phyloP scores from a whole-genome alignment of 306 rosid species.

The Corylus heterophylla region DNA sequence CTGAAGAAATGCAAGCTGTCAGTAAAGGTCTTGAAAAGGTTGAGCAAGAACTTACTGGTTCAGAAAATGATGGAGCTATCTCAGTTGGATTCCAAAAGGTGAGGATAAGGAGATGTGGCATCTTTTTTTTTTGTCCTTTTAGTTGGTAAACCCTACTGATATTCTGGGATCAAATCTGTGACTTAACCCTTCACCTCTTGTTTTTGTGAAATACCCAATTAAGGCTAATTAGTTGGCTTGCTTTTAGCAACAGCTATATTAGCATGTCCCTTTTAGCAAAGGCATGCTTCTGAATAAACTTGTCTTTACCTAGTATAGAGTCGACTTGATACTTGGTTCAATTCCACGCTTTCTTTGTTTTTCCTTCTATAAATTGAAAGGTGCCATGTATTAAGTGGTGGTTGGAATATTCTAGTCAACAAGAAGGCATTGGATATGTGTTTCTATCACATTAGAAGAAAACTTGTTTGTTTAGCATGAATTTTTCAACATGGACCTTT shows the following conservation, averaged over 20 bases:
- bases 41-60: constrained; percentile 89
- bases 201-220: not conserved
- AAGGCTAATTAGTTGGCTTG: too few relatives aligned
- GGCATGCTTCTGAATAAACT: not conserved
- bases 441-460: not conserved
- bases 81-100: constrained; percentile 87
- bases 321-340: not conserved
- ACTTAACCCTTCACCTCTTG: not conserved
- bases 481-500: not conserved
- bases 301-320: not conserved
- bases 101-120: constrained; percentile 22
- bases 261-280: too few relatives aligned
- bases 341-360: not conserved
- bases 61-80: constrained; percentile 83
- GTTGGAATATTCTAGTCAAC: not conserved
- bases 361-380: constrained; percentile 14
- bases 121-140: not conserved
- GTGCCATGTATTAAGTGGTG: not conserved
- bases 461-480: not conserved
- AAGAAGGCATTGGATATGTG: not conserved
- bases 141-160: not conserved
- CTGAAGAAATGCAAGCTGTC: constrained; percentile 99
- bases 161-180: not conserved
- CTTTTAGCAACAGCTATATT: too few relatives aligned
- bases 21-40: constrained; percentile 97